phyloP scores from a whole-genome alignment of 2,329 filamentous ascomycete species.

The Anisogramma anomala region DNA sequence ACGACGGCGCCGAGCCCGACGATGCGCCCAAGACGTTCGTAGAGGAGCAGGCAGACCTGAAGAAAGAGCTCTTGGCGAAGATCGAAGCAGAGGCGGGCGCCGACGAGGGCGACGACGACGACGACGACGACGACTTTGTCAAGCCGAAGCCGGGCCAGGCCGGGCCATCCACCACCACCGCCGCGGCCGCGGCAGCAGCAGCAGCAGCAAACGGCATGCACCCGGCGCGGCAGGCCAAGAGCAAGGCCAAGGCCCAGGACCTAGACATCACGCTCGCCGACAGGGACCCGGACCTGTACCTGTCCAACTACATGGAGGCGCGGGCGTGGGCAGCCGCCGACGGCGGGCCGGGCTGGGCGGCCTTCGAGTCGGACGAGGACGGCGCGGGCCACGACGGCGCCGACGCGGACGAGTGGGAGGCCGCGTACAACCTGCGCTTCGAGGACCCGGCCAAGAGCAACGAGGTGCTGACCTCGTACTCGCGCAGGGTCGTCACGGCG shows the following conservation, averaged over 20 bases:
- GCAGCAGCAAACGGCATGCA: constrained; percentile 38
- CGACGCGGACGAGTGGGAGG: constrained; percentile 75
- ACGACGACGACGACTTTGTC: constrained; percentile 63
- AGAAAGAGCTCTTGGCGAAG: constrained; percentile 64
- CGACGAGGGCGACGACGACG: constrained; percentile 41
- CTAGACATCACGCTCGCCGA: constrained; percentile 65
- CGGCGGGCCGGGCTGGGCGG: constrained; percentile 55
- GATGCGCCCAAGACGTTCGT: constrained; percentile 57
- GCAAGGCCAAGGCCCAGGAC: constrained; percentile 41
- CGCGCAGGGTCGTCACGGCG: constrained; percentile 70
- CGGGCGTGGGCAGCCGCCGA: constrained; percentile 74
- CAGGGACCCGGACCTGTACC: constrained; percentile 73
- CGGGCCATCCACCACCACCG: no score
- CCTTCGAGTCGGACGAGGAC: constrained; percentile 88
- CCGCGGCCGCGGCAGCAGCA: no score
- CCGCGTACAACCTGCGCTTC: constrained; percentile 91
- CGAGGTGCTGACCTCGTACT: constrained; percentile 77
- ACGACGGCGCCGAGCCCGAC: constrained; percentile 37
- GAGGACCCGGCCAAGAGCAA: constrained; percentile 84
- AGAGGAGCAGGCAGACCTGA: constrained; percentile 78
- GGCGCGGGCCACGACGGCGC: constrained; percentile 69
- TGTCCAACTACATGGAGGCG: constrained; percentile 92
- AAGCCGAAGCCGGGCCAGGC: constrained; percentile 48
- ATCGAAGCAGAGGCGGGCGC: constrained; percentile 55
- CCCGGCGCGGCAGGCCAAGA: constrained; percentile 39